Evolutionary conservation across 73 alveolate species (phyloP).

Genomic region (Breviolum minutum): DNA sequence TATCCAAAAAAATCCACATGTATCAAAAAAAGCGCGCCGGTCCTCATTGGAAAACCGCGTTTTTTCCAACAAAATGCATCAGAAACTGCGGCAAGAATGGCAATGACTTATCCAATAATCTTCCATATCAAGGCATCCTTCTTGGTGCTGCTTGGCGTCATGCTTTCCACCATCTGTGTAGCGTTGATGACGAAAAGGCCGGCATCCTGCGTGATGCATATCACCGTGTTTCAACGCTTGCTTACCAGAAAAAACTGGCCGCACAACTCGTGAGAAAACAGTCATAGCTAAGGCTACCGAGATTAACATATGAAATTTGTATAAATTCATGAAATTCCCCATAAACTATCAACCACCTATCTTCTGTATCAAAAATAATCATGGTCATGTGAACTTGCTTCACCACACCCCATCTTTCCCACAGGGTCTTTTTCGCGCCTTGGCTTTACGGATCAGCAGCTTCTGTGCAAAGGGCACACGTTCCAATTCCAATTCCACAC

Average conservation of each 20-base stretch:
- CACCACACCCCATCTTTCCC: neutral
- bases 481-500: conserved; percentile 71
- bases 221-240: neutral
- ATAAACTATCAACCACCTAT: too few species aligned
- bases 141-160: neutral
- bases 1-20: too few species aligned
- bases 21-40: too few species aligned
- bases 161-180: conserved; percentile 95
- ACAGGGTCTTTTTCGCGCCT: neutral
- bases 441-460: conserved; percentile 84
- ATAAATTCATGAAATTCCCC: too few species aligned
- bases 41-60: too few species aligned
- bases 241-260: neutral
- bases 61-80: too few species aligned
- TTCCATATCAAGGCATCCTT: neutral
- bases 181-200: conserved; percentile 92
- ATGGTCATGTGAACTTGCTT: neutral
- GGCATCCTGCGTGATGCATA: conserved; percentile 39
- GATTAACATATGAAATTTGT: too few species aligned
- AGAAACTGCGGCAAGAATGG: too few species aligned
- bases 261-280: neutral
- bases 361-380: too few species aligned
- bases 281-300: neutral
- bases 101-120: neutral
- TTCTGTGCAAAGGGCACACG: conserved; percentile 92